phyloP scores from a whole-genome alignment of 2,329 filamentous ascomycete genomes.

The Aspergillus sp. region DNA sequence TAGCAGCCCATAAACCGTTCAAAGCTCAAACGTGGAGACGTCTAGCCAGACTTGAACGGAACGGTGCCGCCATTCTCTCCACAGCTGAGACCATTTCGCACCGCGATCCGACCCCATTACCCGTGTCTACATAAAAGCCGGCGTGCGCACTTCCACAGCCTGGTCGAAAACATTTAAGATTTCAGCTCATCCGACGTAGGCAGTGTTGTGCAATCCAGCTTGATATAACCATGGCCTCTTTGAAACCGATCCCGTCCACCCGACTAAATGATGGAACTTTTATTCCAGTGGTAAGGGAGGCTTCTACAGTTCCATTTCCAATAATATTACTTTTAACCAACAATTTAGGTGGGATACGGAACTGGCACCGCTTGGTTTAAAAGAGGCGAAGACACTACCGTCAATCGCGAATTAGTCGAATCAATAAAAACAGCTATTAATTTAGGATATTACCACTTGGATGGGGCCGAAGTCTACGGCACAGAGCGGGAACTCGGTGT shows the following conservation, averaged over 20 bases:
- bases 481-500: slow-evolving; percentile 51
- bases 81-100: background rate
- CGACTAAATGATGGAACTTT: slow-evolving; percentile 58
- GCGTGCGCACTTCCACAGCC: background rate
- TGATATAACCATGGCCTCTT: background rate
- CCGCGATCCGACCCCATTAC: background rate
- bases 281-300: slow-evolving; percentile 53
- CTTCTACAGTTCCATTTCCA: background rate
- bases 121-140: background rate
- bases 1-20: background rate
- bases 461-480: slow-evolving; percentile 60
- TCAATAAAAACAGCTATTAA: slow-evolving; percentile 57
- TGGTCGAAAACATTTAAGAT: background rate
- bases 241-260: slow-evolving; percentile 22
- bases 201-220: background rate
- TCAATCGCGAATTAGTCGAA: slow-evolving; percentile 58
- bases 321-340: background rate
- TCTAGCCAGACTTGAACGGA: background rate
- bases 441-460: slow-evolving; percentile 62
- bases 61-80: background rate
- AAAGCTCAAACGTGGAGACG: background rate
- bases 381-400: slow-evolving; percentile 42
- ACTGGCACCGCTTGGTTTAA: slow-evolving; percentile 67
- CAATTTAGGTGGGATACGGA: slow-evolving; percentile 57
- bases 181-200: background rate